phyloP scores from a whole-genome alignment of 331 rosid genomes.

The Prunus yedoensis region DNA sequence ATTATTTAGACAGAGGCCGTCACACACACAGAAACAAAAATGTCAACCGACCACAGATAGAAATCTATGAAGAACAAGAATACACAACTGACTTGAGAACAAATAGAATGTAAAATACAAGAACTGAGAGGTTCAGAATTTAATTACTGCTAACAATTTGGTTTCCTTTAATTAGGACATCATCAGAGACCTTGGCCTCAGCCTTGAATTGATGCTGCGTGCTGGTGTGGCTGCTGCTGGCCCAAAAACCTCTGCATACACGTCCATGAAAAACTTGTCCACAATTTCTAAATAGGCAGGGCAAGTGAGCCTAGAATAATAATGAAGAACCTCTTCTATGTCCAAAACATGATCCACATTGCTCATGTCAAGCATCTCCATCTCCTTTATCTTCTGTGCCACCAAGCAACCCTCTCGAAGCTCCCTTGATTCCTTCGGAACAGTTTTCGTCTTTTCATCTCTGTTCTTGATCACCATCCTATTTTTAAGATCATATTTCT shows the following conservation, averaged over 20 bases:
- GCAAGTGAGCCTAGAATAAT: constrained; percentile 76
- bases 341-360: constrained; percentile 76
- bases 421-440: constrained; percentile 9
- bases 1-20: not conserved
- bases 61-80: not conserved
- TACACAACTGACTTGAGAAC: not conserved
- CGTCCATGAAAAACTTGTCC: constrained; percentile 74
- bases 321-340: constrained; percentile 85
- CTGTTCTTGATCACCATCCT: constrained; percentile 7
- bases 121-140: not conserved
- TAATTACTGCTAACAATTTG: not conserved
- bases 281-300: constrained; percentile 84
- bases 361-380: constrained; percentile 68
- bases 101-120: not conserved
- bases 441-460: constrained; percentile 18
- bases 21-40: not conserved
- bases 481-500: too few relatives aligned
- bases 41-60: not conserved
- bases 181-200: constrained; percentile 23
- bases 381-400: constrained; percentile 68
- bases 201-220: constrained; percentile 33
- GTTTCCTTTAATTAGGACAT: not conserved
- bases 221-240: constrained; percentile 35
- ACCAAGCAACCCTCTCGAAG: constrained; percentile 40
- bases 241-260: constrained; percentile 55